Percentiles rank a stretch among this genome's conserved stretches.
These are phyloP conservation scores for Alectoria sarmentosa DNA, from an alignment of 495 filamentous ascomycete species.

Conservation along the genomic window DNA sequence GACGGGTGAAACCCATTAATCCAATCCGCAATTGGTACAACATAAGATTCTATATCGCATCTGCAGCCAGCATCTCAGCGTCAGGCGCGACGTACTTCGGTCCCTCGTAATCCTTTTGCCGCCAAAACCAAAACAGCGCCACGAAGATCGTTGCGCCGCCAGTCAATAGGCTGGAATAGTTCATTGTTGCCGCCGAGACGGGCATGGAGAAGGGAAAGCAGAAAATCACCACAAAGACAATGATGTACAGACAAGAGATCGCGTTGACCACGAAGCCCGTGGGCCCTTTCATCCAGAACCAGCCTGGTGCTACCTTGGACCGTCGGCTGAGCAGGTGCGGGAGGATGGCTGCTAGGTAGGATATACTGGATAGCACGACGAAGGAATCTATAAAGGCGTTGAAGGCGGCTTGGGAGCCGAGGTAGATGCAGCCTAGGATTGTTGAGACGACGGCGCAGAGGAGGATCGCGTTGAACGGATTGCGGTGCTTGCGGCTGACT, in stretches of 20 bases:
- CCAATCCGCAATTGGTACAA: not conserved
- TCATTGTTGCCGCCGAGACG: constrained; percentile 53
- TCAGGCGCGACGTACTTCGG: constrained; percentile 18
- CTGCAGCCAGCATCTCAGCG: constrained; percentile 13
- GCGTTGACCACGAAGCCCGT: constrained; percentile 51
- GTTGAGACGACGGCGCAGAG: constrained; percentile 47
- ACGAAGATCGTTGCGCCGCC: constrained; percentile 47
- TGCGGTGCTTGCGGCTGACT: constrained; percentile 27
- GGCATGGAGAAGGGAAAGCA: constrained; percentile 64
- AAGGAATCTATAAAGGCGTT: constrained; percentile 64
- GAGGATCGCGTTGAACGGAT: constrained; percentile 21
- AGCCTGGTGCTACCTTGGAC: constrained; percentile 55
- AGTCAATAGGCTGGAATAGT: constrained; percentile 60
- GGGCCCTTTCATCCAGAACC: constrained; percentile 58
- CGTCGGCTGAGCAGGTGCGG: constrained; percentile 59
- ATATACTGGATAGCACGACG: constrained; percentile 64
- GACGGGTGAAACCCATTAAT: no score
- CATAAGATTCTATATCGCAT: constrained; percentile 8
- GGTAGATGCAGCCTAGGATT: constrained; percentile 60
- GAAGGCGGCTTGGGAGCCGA: constrained; percentile 64
- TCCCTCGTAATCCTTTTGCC: constrained; percentile 30
- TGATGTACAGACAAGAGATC: constrained; percentile 52
- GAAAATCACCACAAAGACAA: constrained; percentile 61
- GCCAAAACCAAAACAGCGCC: constrained; percentile 35
- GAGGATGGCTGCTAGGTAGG: constrained; percentile 64